Conservation (phyloP, 371 early-diverging fungal species). For the Zopfochytrium polystomum region DNA sequence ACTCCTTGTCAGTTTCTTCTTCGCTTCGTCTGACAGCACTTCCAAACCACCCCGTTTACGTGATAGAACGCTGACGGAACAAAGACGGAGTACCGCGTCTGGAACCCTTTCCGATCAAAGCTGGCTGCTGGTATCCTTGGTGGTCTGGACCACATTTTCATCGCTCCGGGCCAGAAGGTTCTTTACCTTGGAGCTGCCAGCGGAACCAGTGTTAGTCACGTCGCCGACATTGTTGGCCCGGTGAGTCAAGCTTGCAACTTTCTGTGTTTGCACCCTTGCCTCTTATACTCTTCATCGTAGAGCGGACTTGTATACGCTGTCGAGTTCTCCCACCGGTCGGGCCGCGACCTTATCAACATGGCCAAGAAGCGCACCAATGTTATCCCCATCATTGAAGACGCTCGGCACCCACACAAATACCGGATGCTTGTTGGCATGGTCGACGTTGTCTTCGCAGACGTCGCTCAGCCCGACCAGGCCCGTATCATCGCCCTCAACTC, state of each 20-base stretch:
- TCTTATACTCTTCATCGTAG: conserved; percentile 10
- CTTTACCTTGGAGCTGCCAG: conserved; percentile 98
- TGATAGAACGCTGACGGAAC: conserved; percentile 78
- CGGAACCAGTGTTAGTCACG: conserved; percentile 99
- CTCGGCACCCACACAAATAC: conserved; percentile 99
- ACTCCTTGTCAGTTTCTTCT: conserved; percentile 19
- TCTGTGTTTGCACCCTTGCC: conserved; percentile 3
- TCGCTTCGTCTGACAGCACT: conserved; percentile 1
- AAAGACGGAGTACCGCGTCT: conserved; percentile 99
- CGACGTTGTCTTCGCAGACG: conserved; percentile 99
- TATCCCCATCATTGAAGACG: conserved; percentile 99
- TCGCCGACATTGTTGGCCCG: conserved; percentile 99
- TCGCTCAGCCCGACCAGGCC: conserved; percentile 99
- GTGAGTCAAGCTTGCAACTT: too few relatives aligned
- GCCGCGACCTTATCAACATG: conserved; percentile 99
- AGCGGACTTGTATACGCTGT: conserved; percentile 98
- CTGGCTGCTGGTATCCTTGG: conserved; percentile 99
- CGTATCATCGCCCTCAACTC: conserved; percentile 99
- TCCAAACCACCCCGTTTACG: conserved; percentile 4
- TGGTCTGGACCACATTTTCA: conserved; percentile 96
- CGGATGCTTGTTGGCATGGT: conserved; percentile 99
- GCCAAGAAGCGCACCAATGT: conserved; percentile 99
- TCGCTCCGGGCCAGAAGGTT: conserved; percentile 97
- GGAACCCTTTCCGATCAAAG: conserved; percentile 99
- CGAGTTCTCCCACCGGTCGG: conserved; percentile 99